These are phyloP conservation scores for Pythium phragmiticola DNA, from an alignment of 352 stramenopile species.

Conservation along the genomic window DNA sequence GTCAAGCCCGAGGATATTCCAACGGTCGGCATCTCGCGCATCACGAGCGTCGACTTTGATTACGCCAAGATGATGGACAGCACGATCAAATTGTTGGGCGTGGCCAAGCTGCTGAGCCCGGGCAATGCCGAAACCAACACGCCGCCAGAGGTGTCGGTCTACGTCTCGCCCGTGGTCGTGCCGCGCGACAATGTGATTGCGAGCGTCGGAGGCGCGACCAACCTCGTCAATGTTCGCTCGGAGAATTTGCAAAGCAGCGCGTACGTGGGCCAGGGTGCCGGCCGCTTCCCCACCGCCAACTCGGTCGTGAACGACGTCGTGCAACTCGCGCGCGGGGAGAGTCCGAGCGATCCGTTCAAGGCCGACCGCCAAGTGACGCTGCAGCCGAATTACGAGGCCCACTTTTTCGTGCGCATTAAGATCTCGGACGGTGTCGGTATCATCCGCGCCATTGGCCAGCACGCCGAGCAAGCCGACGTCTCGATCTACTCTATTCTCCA, in stretches of 20 bases:
- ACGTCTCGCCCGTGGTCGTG: conserved; percentile 93
- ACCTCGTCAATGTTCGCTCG: conserved; percentile 90
- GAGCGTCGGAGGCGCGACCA: conserved; percentile 84
- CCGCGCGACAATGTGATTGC: conserved; percentile 89
- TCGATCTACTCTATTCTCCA: conserved; percentile 98
- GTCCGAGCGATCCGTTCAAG: conserved; percentile 87
- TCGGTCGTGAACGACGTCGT: conserved; percentile 95
- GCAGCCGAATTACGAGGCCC: conserved; percentile 90
- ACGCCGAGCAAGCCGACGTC: conserved; percentile 93
- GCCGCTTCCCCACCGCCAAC: conserved; percentile 95
- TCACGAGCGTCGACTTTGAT: conserved; percentile 93
- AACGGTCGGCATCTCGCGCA: conserved; percentile 91
- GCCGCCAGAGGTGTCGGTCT: conserved; percentile 86
- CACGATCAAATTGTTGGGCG: conserved; percentile 96
- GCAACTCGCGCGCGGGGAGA: conserved; percentile 87
- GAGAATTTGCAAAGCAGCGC: conserved; percentile 89
- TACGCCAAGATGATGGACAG: conserved; percentile 95
- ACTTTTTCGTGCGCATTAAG: conserved; percentile 95
- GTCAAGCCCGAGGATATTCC: conserved; percentile 88
- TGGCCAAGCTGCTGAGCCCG: conserved; percentile 76
- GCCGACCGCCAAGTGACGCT: conserved; percentile 51
- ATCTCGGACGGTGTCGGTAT: conserved; percentile 94
- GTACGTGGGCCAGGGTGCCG: conserved; percentile 92
- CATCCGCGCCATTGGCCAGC: conserved; percentile 92
- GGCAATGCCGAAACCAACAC: conserved; percentile 69